These are phyloP conservation scores for Lasiodiplodia sp. DNA, from an alignment of 2,329 filamentous ascomycete genomes.

Conservation along the genomic window DNA sequence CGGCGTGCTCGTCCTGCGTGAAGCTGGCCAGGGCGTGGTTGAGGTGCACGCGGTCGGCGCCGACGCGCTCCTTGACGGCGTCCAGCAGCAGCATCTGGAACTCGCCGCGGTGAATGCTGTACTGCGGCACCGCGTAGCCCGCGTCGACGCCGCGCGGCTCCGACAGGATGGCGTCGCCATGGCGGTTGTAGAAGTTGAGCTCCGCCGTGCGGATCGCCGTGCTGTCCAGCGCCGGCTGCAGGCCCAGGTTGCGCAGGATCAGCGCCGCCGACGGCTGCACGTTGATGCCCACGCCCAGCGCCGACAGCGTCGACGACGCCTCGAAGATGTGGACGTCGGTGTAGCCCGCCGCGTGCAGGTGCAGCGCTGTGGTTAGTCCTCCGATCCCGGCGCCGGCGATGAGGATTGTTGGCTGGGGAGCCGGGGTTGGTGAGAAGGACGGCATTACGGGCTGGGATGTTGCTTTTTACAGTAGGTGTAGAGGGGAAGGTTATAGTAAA, in stretches of 20 bases:
- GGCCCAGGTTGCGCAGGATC: slow-evolving; percentile 53
- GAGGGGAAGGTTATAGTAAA: background rate
- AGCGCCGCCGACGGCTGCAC: slow-evolving; percentile 56
- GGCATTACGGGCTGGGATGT: background rate
- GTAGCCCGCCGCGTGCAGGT: slow-evolving; percentile 52
- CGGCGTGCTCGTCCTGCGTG: slow-evolving; percentile 41
- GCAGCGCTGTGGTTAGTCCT: slow-evolving; percentile 69
- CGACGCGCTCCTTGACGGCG: slow-evolving; percentile 52
- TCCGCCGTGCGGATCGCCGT: slow-evolving; percentile 53
- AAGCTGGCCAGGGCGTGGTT: slow-evolving; percentile 49
- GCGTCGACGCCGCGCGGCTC: slow-evolving; percentile 52
- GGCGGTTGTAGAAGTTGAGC: slow-evolving; percentile 55
- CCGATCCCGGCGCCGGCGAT: slow-evolving; percentile 73
- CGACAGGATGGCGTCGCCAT: slow-evolving; percentile 53
- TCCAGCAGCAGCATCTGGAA: slow-evolving; percentile 55
- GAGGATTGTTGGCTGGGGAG: slow-evolving; percentile 44
- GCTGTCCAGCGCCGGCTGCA: slow-evolving; percentile 50
- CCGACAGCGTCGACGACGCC: slow-evolving; percentile 50
- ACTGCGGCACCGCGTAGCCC: slow-evolving; percentile 54
- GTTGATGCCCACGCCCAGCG: slow-evolving; percentile 57
- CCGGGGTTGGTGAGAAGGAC: background rate
- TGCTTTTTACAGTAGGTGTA: background rate
- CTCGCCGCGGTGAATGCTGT: slow-evolving; percentile 56
- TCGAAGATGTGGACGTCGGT: slow-evolving; percentile 55
- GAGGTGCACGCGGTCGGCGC: slow-evolving; percentile 48